Evolutionary conservation across 768 basidiomycete genomes (phyloP), one percentile per base, ranked within the genome.

Genomic region (Hirschioporus abietinus): DNA sequence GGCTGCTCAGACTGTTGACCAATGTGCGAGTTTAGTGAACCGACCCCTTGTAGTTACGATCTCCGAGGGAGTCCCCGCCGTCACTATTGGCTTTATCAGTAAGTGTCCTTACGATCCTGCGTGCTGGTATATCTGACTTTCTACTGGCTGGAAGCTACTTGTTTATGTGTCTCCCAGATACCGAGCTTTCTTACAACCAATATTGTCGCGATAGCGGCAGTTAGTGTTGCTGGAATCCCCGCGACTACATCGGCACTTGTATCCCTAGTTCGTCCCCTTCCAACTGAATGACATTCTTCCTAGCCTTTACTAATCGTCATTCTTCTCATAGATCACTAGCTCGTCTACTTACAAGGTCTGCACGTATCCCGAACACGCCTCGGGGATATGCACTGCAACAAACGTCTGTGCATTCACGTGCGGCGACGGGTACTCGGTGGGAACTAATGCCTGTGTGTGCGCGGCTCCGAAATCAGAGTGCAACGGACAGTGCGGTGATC

Each of bases 401-500:
- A 74, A 75, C 65, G 79, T 81, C 1, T 63, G 62, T 63, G 74
- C 75, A 36, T 86, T 85, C 67, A 72, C 71, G 1, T 85, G 84
- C 77, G 78, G 71, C 42, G 74, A 83, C 68, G 83, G 82, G 72
- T 84, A 72, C 71, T 77, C 71, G 1, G 35, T 68, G 6, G 68
- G 36, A 63, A 34, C 52, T 9, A 80, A 74, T 0, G 66, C 74
- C 15, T 85, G 84, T 70, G 73, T 79, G 25, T 86, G 85, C 73
- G 60, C 70, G 4, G 65, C 72, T 58, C 84, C 84, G 1, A 73
- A 73, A 65, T 77, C 70, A 3, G 76, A 80, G 64, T 86, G 85
- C 72, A 84, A 85, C 65, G 84, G 82, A n/a, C 72, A 79, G 52
- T 86, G 84, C 65, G 68, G 68, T 12, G 6, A n/a, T 9, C 63